phyloP scores from a whole-genome alignment of 352 stramenopile genomes.

The Globisporangium paroecandrum region DNA sequence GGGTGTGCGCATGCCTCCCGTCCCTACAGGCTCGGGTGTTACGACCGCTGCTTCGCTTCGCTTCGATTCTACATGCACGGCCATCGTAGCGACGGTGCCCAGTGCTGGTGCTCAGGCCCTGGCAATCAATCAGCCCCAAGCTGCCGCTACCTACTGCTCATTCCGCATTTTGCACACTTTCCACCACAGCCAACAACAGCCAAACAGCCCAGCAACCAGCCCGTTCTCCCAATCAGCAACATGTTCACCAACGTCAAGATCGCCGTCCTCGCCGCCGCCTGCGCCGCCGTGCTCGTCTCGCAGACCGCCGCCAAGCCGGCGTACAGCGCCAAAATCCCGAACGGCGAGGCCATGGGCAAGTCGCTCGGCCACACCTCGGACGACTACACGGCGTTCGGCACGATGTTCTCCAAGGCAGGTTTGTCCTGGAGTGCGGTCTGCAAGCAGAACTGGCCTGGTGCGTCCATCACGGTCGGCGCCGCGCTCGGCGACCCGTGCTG shows the following conservation, averaged over 20 bases:
- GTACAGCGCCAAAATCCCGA: slow-evolving; percentile 33
- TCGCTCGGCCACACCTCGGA: slow-evolving; percentile 29
- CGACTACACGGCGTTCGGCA: slow-evolving; percentile 48
- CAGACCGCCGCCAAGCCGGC: background rate
- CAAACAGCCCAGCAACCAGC: slow-evolving; percentile 1
- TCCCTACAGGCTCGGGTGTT: background rate
- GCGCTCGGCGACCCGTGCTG: slow-evolving; percentile 56
- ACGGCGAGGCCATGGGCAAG: slow-evolving; percentile 43
- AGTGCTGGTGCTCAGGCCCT: background rate
- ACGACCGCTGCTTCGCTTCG: background rate
- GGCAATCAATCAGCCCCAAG: background rate
- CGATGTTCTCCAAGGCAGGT: slow-evolving; percentile 34
- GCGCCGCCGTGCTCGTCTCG: slow-evolving; percentile 5
- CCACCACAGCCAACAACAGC: background rate
- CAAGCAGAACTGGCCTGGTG: slow-evolving; percentile 36
- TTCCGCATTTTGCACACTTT: slow-evolving; percentile 11
- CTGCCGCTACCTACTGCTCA: slow-evolving; percentile 5
- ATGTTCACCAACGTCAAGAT: slow-evolving; percentile 16
- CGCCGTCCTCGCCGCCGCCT: slow-evolving; percentile 7
- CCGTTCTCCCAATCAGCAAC: background rate
- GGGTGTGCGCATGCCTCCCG: background rate
- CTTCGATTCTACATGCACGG: slow-evolving; percentile 2
- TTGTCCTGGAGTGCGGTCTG: slow-evolving; percentile 38
- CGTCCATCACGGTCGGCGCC: slow-evolving; percentile 35
- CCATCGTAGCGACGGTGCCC: background rate